Evolutionary conservation across 1,284 basidiomycete genomes (phyloP).

Genomic region (Cystobasidiaceae sp.): DNA sequence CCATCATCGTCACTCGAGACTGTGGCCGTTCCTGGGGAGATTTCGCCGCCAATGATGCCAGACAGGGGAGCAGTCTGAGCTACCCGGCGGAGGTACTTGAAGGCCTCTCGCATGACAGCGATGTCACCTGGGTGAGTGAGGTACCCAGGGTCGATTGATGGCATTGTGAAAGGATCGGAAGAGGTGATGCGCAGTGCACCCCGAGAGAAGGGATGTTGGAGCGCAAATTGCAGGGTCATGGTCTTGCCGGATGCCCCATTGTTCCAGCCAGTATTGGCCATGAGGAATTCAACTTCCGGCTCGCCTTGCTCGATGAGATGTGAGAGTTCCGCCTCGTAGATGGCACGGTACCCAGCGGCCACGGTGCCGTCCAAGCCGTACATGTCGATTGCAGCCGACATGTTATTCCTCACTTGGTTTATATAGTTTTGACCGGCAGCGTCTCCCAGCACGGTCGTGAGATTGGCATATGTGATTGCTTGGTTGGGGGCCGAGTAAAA

Average conservation of each 20-base stretch:
- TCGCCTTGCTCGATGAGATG: constrained; percentile 45
- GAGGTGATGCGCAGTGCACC: constrained; percentile 54
- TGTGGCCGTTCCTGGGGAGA: constrained; percentile 34
- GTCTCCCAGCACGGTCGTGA: constrained; percentile 53
- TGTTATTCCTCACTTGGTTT: constrained; percentile 46
- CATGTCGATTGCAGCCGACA: constrained; percentile 45
- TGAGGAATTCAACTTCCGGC: constrained; percentile 44
- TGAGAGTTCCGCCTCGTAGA: constrained; percentile 55
- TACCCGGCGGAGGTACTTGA: constrained; percentile 49
- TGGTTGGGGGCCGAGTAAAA: constrained; percentile 64
- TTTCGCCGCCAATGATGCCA: constrained; percentile 33
- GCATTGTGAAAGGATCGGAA: constrained; percentile 55
- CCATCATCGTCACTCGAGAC: constrained; percentile 36
- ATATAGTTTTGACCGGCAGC: constrained; percentile 39
- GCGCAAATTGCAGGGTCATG: constrained; percentile 59
- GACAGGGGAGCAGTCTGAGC: constrained; percentile 38
- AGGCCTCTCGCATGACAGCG: constrained; percentile 56
- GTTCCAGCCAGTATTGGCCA: constrained; percentile 53
- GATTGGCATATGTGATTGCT: constrained; percentile 61
- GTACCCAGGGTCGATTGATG: constrained; percentile 61
- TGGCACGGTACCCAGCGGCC: constrained; percentile 59
- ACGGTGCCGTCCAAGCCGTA: constrained; percentile 47
- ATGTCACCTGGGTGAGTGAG: constrained; percentile 52
- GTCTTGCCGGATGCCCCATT: constrained; percentile 43
- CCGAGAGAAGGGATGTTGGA: constrained; percentile 60